phyloP scores from a whole-genome alignment of 164 flowering plant genomes.

The Echeveria elegans region DNA sequence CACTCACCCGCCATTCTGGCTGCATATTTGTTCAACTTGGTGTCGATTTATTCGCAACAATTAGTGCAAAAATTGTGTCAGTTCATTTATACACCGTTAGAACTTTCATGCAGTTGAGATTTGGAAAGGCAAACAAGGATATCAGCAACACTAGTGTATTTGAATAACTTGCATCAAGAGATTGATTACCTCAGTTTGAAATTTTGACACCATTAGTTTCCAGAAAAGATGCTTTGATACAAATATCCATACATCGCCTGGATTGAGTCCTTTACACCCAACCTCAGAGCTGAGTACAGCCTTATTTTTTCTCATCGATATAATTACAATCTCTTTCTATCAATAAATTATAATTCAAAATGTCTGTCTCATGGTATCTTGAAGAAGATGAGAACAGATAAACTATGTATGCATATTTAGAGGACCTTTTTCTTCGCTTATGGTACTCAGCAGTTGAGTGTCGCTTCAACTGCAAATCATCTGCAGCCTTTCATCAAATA shows the following conservation, averaged over 20 bases:
- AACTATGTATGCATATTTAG: background rate
- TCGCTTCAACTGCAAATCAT: slow-evolving; percentile 18
- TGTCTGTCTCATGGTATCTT: background rate
- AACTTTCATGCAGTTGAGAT: slow-evolving; percentile 33
- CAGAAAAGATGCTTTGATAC: too few relatives aligned
- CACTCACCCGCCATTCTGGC: slow-evolving; percentile 37
- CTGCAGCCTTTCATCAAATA: slow-evolving; percentile 73
- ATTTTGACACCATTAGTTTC: too few relatives aligned
- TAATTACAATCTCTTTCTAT: background rate
- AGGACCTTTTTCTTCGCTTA: background rate
- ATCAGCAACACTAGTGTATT: slow-evolving; percentile 53
- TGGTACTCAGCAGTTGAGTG: background rate
- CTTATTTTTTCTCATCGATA: background rate
- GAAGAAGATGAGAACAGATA: background rate
- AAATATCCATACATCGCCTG: too few relatives aligned
- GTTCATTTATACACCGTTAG: background rate
- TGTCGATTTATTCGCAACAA: too few relatives aligned
- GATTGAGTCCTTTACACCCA: too few relatives aligned
- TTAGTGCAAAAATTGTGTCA: too few relatives aligned
- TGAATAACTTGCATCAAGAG: slow-evolving; percentile 51
- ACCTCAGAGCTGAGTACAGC: too few relatives aligned
- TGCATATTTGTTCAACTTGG: slow-evolving; percentile 35
- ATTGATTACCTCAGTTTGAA: slow-evolving; percentile 34
- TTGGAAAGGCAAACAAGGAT: slow-evolving; percentile 30
- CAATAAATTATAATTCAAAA: background rate